A percentile compares a stretch with the other conserved stretches of the same genome.
phyloP scores from a whole-genome alignment of 495 filamentous ascomycete genomes.

The Margaritispora aquatica region DNA sequence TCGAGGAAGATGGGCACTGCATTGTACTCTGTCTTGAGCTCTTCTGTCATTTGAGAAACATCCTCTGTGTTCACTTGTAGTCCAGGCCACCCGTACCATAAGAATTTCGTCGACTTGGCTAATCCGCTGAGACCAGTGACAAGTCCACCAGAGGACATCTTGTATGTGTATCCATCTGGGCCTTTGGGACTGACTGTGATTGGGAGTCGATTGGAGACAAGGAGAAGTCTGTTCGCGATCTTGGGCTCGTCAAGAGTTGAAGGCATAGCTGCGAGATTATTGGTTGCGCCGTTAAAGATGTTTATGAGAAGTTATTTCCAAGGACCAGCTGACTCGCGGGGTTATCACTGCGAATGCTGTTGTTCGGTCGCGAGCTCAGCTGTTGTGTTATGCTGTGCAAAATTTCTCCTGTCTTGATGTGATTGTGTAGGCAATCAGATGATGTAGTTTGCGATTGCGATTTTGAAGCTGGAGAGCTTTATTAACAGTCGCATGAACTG shows the following conservation, averaged over 20 bases:
- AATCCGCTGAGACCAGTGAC: conserved; percentile 87
- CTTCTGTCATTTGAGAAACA: conserved; percentile 54
- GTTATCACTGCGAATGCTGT: background rate
- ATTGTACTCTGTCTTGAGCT: conserved; percentile 64
- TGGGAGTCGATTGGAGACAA: conserved; percentile 89
- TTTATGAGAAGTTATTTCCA: background rate
- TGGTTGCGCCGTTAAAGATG: background rate
- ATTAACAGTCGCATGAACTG: background rate
- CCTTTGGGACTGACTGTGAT: conserved; percentile 93
- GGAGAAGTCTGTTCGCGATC: conserved; percentile 50
- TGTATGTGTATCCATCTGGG: conserved; percentile 74
- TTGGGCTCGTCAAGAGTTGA: conserved; percentile 16
- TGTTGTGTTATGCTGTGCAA: no score
- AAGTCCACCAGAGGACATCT: conserved; percentile 91
- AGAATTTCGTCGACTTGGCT: conserved; percentile 84
- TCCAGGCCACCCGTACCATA: conserved; percentile 98
- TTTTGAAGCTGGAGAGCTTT: background rate
- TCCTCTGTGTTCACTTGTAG: conserved; percentile 75
- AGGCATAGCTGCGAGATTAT: conserved; percentile 15
- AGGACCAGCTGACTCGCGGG: background rate
- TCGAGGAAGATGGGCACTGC: conserved; percentile 74
- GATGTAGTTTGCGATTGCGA: background rate
- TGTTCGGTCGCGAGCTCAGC: background rate
- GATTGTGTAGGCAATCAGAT: no score
- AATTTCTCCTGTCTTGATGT: no score